Conservation (phyloP, 2,329 filamentous ascomycete species). For the Fusarium acutatum region DNA sequence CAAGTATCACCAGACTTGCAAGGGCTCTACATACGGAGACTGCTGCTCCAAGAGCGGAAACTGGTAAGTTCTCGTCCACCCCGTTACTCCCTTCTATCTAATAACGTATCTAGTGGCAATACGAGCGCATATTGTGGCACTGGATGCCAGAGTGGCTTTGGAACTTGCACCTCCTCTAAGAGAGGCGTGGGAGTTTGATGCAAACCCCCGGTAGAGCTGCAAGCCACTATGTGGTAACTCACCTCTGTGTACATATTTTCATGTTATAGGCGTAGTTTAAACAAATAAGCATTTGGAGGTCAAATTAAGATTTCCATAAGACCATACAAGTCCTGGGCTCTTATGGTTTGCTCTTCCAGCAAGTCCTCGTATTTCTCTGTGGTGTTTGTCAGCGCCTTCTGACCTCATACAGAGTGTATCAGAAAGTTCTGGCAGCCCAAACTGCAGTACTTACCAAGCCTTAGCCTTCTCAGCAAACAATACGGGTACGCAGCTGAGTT, state of each 20-base stretch:
- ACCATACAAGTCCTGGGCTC: neutral
- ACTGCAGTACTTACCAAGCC: no score
- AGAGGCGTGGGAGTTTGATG: neutral
- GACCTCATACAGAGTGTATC: neutral
- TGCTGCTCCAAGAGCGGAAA: conserved; percentile 19
- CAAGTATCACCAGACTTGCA: conserved; percentile 30
- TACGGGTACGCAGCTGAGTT: neutral
- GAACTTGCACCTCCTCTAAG: neutral
- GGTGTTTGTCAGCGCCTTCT: neutral
- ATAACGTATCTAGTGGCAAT: conserved; percentile 4
- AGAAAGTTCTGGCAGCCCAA: neutral
- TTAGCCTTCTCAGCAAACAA: neutral
- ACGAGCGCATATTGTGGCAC: conserved; percentile 11
- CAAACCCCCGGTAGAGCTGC: neutral
- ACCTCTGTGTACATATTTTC: neutral
- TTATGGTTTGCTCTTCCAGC: neutral
- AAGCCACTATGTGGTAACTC: no score
- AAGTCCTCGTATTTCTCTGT: neutral
- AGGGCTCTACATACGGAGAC: conserved; percentile 24
- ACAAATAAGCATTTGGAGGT: neutral
- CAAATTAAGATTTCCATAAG: neutral
- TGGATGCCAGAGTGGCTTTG: conserved; percentile 10
- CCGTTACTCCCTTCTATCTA: neutral
- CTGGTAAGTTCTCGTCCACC: neutral
- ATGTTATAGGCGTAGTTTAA: neutral